phyloP scores from a whole-genome alignment of 2,329 filamentous ascomycete genomes.

The Aspergillus sclerotialis region DNA sequence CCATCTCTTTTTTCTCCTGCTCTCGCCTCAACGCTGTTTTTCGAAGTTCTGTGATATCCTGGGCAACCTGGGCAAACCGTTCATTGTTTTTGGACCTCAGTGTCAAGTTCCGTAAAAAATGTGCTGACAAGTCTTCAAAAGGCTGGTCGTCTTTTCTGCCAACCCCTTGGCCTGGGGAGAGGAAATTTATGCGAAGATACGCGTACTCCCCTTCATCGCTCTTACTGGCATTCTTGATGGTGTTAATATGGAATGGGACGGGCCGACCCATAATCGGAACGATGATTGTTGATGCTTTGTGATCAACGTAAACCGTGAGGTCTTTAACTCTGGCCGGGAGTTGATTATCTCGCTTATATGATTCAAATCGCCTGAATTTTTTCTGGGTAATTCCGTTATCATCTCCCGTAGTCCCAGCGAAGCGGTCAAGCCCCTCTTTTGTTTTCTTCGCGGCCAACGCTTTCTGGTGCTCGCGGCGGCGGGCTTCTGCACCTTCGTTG shows the following conservation, averaged over 20 bases:
- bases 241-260: constrained; percentile 95
- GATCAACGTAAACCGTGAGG: constrained; percentile 81
- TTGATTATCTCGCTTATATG: constrained; percentile 96
- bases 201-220: constrained; percentile 93
- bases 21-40: constrained; percentile 86
- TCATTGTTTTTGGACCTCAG: constrained; percentile 86
- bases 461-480: constrained; percentile 85
- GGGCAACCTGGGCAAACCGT: constrained; percentile 82
- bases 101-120: constrained; percentile 92
- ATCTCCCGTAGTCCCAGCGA: constrained; percentile 75
- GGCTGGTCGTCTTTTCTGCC: constrained; percentile 95
- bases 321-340: constrained; percentile 77
- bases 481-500: constrained; percentile 83
- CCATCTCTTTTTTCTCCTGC: constrained; percentile 98
- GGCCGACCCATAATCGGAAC: constrained; percentile 96
- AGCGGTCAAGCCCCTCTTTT: constrained; percentile 75
- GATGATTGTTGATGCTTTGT: constrained; percentile 82
- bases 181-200: constrained; percentile 92
- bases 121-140: constrained; percentile 90
- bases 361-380: constrained; percentile 98
- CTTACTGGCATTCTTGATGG: constrained; percentile 98
- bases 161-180: constrained; percentile 94
- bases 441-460: constrained; percentile 84
- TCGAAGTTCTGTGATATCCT: constrained; percentile 93
- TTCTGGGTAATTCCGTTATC: constrained; percentile 90